A percentile compares a stretch with the other conserved stretches of the same genome.
phyloP scores from a whole-genome alignment of 805 yeast genomes.

The Metschnikowia cubensis region DNA sequence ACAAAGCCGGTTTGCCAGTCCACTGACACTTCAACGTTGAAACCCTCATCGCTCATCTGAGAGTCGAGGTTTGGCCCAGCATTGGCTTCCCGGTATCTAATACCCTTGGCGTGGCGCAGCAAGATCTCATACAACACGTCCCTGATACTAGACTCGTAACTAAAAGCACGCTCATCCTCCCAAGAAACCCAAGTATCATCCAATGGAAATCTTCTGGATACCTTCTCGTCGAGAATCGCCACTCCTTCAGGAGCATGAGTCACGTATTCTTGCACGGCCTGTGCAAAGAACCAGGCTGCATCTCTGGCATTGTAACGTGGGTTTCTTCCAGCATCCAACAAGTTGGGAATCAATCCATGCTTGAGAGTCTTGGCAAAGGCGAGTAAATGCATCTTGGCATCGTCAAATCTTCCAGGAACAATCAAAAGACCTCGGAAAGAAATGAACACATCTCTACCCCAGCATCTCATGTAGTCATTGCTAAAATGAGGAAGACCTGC shows the following conservation, averaged over 20 bases:
- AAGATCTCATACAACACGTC: conserved; percentile 82
- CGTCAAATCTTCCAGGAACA: conserved; percentile 72
- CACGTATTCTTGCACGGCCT: conserved; percentile 83
- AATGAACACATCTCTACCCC: conserved; percentile 97
- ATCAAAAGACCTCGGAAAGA: conserved; percentile 78
- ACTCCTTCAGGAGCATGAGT: conserved; percentile 64
- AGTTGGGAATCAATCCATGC: conserved; percentile 92
- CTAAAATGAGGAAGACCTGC: conserved; percentile 97
- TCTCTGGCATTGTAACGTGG: conserved; percentile 96
- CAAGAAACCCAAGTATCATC: conserved; percentile 74
- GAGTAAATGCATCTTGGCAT: conserved; percentile 76
- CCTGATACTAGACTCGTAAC: conserved; percentile 61
- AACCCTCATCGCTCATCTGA: conserved; percentile 91
- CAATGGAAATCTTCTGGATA: conserved; percentile 80
- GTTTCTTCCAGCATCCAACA: conserved; percentile 87
- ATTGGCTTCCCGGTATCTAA: conserved; percentile 87
- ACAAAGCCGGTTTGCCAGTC: conserved; percentile 89
- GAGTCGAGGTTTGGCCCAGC: conserved; percentile 87
- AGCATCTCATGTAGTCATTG: conserved; percentile 87
- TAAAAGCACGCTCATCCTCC: conserved; percentile 73
- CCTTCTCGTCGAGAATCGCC: conserved; percentile 62
- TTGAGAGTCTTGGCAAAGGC: conserved; percentile 88
- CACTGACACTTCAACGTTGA: conserved; percentile 72
- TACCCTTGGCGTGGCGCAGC: conserved; percentile 84
- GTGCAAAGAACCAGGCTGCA: conserved; percentile 93